phyloP scores from a whole-genome alignment of 1,284 basidiomycete species.

The Cerrena zonata region DNA sequence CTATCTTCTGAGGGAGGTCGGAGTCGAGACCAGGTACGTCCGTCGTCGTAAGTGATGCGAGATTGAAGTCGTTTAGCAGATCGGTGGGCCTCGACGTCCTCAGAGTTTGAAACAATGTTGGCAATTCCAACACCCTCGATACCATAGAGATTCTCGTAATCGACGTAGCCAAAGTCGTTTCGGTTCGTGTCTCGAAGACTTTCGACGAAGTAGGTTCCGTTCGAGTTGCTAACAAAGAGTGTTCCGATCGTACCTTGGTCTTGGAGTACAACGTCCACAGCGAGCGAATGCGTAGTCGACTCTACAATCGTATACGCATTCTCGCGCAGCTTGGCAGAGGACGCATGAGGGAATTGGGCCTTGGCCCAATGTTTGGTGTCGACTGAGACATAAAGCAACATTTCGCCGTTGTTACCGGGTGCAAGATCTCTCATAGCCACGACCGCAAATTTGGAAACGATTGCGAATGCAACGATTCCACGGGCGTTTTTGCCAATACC shows the following conservation, averaged over 20 bases:
- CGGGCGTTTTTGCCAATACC: constrained; percentile 78
- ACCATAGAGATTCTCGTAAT: constrained; percentile 87
- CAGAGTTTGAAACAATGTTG: constrained; percentile 79
- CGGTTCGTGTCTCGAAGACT: constrained; percentile 87
- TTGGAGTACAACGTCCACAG: constrained; percentile 85
- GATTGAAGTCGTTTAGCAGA: constrained; percentile 67
- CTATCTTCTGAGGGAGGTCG: constrained; percentile 57
- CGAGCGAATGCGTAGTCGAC: constrained; percentile 85
- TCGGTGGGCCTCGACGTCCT: constrained; percentile 68
- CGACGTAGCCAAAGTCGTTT: constrained; percentile 83
- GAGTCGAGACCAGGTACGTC: constrained; percentile 74
- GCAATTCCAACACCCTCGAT: constrained; percentile 92
- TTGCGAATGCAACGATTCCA: constrained; percentile 83
- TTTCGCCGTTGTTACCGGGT: constrained; percentile 52
- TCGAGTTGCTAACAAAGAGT: constrained; percentile 89
- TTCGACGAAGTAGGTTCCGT: constrained; percentile 93
- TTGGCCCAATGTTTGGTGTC: constrained; percentile 79
- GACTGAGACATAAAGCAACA: constrained; percentile 80
- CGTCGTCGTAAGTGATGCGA: constrained; percentile 89
- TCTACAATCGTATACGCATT: constrained; percentile 96
- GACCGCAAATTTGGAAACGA: constrained; percentile 85
- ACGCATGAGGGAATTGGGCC: constrained; percentile 82
- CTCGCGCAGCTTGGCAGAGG: constrained; percentile 71
- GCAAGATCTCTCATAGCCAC: constrained; percentile 73
- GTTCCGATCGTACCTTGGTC: constrained; percentile 76